Evolutionary conservation across 1,284 basidiomycete genomes (phyloP), one percentile per base, ranked within the genome.

Genomic region (Naganishia sp.): DNA sequence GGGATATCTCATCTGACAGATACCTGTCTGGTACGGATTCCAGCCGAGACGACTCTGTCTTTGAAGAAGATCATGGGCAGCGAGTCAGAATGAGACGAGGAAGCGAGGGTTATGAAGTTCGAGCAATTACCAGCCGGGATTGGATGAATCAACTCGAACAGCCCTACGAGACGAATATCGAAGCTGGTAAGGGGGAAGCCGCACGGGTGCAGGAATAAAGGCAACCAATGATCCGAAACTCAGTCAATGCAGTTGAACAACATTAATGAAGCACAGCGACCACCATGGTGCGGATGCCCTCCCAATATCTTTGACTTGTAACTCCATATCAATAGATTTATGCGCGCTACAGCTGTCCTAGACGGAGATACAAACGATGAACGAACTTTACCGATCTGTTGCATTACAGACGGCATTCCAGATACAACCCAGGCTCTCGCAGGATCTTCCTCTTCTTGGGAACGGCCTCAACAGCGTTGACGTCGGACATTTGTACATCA

Each of bases 1-100:
- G 74, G 13, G 70, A 71, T 58, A 66, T 68, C 31, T 45, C 66
- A 42, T 72, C 72, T 28, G 74, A 77, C 72, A 71, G 55, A 42
- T 75, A 78, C 69, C 71, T 77, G 61, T 78, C 76, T 42, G 75
- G 79, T 69, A 80, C 82, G 51, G 82, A 81, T 65, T 80, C 82
- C 41, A 78, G 80, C 21, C 78, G 80, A 23, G 74, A 74, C 25
- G 73, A 67, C 5, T 62, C 17, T 15, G 2, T 5, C 7, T 23
- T 63, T 5, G 72, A 67, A 9, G 73, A 75, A 25, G 75, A 78
- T 35, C 76, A 79, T 18, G 79, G 32, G 11, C 53, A 32, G n/a
- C 21, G 58, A 51, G 61, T 58, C 56, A 67, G 63, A 49, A 67
- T 75, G 17, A 69, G 75, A 53, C 62, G 71, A 66, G 75, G 75